Evolutionary conservation across 345 rosid genomes (phyloP).

Genomic region (Trapa bicornis): DNA sequence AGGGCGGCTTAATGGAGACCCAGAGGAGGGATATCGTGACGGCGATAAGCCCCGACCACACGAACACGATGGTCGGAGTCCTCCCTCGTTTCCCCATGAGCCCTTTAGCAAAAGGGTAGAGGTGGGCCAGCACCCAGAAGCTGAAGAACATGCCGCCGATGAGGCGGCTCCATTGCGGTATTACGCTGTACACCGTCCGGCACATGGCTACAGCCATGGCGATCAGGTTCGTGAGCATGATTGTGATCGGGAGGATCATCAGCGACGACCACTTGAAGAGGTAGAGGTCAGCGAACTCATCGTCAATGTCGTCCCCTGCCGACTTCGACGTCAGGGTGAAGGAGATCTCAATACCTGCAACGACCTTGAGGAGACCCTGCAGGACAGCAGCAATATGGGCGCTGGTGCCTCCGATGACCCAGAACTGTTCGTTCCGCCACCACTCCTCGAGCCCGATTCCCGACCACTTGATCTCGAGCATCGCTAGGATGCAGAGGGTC

Average conservation of each 20-base stretch:
- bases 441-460: conserved; percentile 18
- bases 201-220: conserved; percentile 18
- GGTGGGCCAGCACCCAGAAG: conserved; percentile 25
- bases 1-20: conserved; percentile 19
- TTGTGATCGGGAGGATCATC: conserved; percentile 25
- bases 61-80: conserved; percentile 23
- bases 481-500: conserved; percentile 17
- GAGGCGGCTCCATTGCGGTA: conserved; percentile 24
- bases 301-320: conserved; percentile 10
- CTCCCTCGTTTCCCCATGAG: conserved; percentile 23
- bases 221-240: conserved; percentile 21
- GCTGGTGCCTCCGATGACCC: conserved; percentile 19
- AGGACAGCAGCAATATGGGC: conserved; percentile 16
- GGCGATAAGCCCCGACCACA: conserved; percentile 24
- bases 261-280: conserved; percentile 22
- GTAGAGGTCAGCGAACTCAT: conserved; percentile 17
- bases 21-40: conserved; percentile 19
- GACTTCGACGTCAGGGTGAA: conserved; percentile 19
- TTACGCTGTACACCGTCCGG: conserved; percentile 16
- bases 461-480: conserved; percentile 24
- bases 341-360: conserved; percentile 16
- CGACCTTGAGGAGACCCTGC: conserved; percentile 15
- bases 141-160: conserved; percentile 25
- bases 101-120: conserved; percentile 25
- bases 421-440: conserved; percentile 23